Conservation (phyloP, 768 basidiomycete species). For the Macrocybe gigantea region DNA sequence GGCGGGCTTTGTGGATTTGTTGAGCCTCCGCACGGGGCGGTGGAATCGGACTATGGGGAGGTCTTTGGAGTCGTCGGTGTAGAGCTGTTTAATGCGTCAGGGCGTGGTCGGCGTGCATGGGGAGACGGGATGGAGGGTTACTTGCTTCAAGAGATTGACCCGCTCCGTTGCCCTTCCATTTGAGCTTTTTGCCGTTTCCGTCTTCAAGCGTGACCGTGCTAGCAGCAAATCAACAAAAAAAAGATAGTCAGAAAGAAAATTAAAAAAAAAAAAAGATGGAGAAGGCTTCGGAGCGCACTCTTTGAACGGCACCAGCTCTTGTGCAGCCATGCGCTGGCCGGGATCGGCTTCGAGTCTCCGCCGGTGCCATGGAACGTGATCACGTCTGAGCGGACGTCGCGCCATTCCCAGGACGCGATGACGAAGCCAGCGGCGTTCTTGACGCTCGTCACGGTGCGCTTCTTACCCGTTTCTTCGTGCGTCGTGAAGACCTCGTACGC, state of each 20-base stretch:
- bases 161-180: conserved; percentile 34
- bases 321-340: conserved; percentile 32
- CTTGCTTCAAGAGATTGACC: conserved; percentile 29
- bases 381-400: conserved; percentile 29
- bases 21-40: too few relatives aligned
- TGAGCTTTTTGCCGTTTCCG: conserved; percentile 25
- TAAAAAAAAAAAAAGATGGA: background rate
- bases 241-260: background rate
- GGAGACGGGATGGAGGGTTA: background rate
- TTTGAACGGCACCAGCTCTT: conserved; percentile 34
- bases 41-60: too few relatives aligned
- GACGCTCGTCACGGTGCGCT: conserved; percentile 26
- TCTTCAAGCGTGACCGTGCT: conserved; percentile 34
- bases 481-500: conserved; percentile 32
- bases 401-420: conserved; percentile 33
- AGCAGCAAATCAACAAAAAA: too few relatives aligned
- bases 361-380: conserved; percentile 20
- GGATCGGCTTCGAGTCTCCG: conserved; percentile 20
- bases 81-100: too few relatives aligned
- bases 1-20: too few relatives aligned
- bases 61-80: too few relatives aligned
- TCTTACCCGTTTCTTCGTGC: conserved; percentile 8
- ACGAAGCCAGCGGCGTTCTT: conserved; percentile 22
- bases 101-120: background rate
- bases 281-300: conserved; percentile 19